A percentile compares a stretch with the other conserved stretches of the same genome.
These are phyloP conservation scores for Zygnema cylindricum DNA, from an alignment of 139 green algal genomes.

Conservation along the genomic window DNA sequence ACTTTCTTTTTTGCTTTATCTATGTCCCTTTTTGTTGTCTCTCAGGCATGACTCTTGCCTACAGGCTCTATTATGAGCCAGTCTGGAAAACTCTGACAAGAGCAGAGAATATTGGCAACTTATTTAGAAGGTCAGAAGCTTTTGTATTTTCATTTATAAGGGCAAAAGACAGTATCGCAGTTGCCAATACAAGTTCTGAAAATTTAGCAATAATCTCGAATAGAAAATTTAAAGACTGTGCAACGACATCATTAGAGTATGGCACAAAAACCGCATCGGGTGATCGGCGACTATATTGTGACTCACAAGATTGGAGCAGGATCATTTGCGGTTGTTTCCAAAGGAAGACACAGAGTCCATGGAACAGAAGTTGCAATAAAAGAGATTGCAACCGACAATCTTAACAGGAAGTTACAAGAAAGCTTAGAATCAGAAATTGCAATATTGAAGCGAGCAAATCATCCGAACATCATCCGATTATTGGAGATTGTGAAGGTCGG, in stretches of 20 bases:
- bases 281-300: conserved; percentile 77
- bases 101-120: too few species aligned
- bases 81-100: too few species aligned
- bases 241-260: not conserved
- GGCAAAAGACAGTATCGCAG: too few species aligned
- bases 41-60: not conserved
- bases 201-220: too few species aligned
- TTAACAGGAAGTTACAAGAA: conserved; percentile 86
- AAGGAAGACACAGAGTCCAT: conserved; percentile 69
- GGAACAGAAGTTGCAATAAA: conserved; percentile 81
- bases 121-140: too few species aligned
- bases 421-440: conserved; percentile 88
- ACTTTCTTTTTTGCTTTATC: too few species aligned
- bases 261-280: not conserved
- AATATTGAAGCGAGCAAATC: conserved; percentile 78
- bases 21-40: too few species aligned
- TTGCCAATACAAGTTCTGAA: too few species aligned
- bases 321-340: conserved; percentile 92
- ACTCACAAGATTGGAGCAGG: conserved; percentile 78
- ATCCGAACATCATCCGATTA: conserved; percentile 90
- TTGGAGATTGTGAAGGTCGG: conserved; percentile 85
- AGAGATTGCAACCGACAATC: conserved; percentile 83
- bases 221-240: too few species aligned
- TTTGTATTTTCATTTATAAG: too few species aligned
- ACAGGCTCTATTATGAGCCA: not conserved